Base-by-base conservation (phyloP, 495 filamentous ascomycete species). In the Amorphotheca resinae region DNA sequence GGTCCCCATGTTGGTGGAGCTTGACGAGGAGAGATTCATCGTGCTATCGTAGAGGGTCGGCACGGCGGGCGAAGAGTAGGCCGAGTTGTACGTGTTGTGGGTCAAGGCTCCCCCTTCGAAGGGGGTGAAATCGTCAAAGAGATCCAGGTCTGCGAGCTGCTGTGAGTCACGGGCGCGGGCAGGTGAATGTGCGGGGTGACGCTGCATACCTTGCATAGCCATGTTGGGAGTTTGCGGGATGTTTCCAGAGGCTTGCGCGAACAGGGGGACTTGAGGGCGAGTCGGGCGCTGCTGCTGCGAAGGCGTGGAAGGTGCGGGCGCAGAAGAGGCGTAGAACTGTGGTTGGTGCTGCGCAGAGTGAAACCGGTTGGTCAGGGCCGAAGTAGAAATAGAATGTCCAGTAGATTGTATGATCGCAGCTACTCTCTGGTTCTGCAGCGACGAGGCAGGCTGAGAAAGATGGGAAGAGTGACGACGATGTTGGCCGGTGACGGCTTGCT, bases 321-420 rank as follows among this genome's bases (percentile, higher is more conserved):
- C 61, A 44, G 70, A 68, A 40, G 67, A 65, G 53, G 71, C 64
- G 70, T 69, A 73, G 58, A 70, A 70, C 59, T 70, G 66, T 23
- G 59, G 51, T 11, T 37, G 49, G 41, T 61, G 64, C 58, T 67
- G 66, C 50, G 64, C 54, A 54, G 58, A 44, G 64, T 63, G 59
- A 59, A 66, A 66, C 68, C 72, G 73, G 58, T 76, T 70, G 54
- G 67, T 69, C 46, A 69, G 72, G 53, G 64, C 67, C 64, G 73
- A 61, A 59, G 75, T 63, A 59, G 68, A 67, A 48, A 64, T 66
- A 59, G 52, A 62, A 51, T 73, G 74, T 60, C 74, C 74, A 61
- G 70, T 68, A 52, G 66, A 62, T 64, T 70, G 65, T 57, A 77
- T 67, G 46, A 74, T 75, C 62, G 68, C 69, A 36, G 69, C 70